These are phyloP conservation scores for Leccinum subrobustum DNA, from an alignment of 1,284 basidiomycete species.

Conservation along the genomic window DNA sequence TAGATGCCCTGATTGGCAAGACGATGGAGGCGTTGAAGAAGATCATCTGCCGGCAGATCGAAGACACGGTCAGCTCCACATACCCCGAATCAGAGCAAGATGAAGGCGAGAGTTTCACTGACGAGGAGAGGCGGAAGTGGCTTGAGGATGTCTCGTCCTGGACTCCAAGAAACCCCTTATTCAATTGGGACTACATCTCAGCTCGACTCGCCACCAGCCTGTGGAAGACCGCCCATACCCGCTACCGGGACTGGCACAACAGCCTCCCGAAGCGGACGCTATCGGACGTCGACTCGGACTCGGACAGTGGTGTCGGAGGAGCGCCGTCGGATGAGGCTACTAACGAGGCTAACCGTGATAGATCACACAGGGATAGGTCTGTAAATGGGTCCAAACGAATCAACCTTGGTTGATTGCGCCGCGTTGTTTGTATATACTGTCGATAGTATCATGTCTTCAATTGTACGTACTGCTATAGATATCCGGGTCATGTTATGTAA, in stretches of 20 bases:
- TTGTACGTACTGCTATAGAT: background rate
- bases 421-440: background rate
- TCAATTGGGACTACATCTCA: background rate
- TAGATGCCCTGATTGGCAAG: no score
- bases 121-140: no score
- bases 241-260: background rate
- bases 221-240: background rate
- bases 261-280: background rate
- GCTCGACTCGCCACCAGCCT: background rate
- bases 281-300: background rate
- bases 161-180: no score
- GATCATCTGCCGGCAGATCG: no score
- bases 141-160: no score
- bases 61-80: no score
- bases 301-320: background rate
- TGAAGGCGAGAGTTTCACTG: no score
- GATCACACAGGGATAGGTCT: background rate
- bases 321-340: background rate
- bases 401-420: background rate
- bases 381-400: background rate
- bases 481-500: background rate
- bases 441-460: background rate
- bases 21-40: no score
- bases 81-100: no score
- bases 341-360: background rate